Conservation (phyloP, 2,329 filamentous ascomycete species). For the Cordyceps pruinosa region DNA sequence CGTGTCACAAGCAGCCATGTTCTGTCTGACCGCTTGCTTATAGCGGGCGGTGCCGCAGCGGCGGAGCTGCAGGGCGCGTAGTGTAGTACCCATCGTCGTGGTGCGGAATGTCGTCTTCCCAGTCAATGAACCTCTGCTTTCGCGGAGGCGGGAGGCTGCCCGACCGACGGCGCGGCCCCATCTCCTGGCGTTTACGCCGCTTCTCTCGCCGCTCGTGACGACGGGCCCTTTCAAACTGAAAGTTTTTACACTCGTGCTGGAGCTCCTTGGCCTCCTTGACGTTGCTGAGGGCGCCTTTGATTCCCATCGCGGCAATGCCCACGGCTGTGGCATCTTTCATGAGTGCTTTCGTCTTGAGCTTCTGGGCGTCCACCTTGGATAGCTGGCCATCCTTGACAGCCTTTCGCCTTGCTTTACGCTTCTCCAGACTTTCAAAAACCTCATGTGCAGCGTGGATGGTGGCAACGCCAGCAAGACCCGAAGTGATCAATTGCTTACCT, state of each 20-base stretch:
- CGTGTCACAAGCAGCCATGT: neutral
- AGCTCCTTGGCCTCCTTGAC: constrained; percentile 49
- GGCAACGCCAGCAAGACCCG: constrained; percentile 50
- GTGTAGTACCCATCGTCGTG: constrained; percentile 40
- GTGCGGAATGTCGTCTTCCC: constrained; percentile 36
- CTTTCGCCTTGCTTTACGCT: constrained; percentile 44
- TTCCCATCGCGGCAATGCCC: constrained; percentile 50
- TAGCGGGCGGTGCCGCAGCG: neutral
- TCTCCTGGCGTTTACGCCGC: constrained; percentile 17
- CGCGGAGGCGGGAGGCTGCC: constrained; percentile 39
- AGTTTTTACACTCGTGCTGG: constrained; percentile 41
- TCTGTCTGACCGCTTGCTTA: neutral
- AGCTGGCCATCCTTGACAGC: constrained; percentile 49
- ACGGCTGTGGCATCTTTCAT: constrained; percentile 53
- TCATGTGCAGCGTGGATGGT: constrained; percentile 54
- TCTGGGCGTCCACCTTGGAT: constrained; percentile 44
- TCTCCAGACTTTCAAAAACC: constrained; percentile 53
- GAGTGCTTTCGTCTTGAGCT: constrained; percentile 50
- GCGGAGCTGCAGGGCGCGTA: neutral
- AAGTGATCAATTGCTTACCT: constrained; percentile 55
- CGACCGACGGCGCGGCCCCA: constrained; percentile 33
- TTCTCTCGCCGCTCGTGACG: constrained; percentile 42
- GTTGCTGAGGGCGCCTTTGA: constrained; percentile 50
- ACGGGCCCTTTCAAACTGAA: constrained; percentile 40
- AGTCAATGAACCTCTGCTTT: constrained; percentile 29